Percentiles rank a stretch among this genome's conserved stretches.
phyloP scores from a whole-genome alignment of 2,329 filamentous ascomycete genomes.

The Stromatinia cepivora region DNA sequence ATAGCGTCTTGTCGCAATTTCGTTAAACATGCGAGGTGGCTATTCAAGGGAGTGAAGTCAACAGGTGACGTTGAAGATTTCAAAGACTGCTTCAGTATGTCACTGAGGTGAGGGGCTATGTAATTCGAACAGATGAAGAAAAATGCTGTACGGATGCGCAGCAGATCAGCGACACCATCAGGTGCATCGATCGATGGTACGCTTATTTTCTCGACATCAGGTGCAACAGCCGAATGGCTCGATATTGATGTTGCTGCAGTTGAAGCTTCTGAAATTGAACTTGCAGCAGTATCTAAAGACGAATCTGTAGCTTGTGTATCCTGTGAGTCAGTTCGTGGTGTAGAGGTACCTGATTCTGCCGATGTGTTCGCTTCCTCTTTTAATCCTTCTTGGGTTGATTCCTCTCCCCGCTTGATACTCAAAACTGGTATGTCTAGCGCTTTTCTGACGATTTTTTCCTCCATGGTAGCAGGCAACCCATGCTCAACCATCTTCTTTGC shows the following conservation, averaged over 20 bases:
- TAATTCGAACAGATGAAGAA: slow-evolving; percentile 53
- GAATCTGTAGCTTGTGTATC: slow-evolving; percentile 39
- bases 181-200: slow-evolving; percentile 36
- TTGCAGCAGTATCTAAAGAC: slow-evolving; percentile 41
- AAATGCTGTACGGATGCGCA: slow-evolving; percentile 51
- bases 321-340: slow-evolving; percentile 40
- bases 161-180: slow-evolving; percentile 45
- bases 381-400: slow-evolving; percentile 37
- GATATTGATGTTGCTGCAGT: slow-evolving; percentile 43
- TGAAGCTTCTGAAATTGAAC: slow-evolving; percentile 44
- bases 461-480: slow-evolving; percentile 75
- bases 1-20: slow-evolving; percentile 70
- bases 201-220: slow-evolving; percentile 31
- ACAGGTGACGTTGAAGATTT: slow-evolving; percentile 43
- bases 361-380: slow-evolving; percentile 34
- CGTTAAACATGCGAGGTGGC: slow-evolving; percentile 66
- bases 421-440: slow-evolving; percentile 75
- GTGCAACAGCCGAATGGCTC: slow-evolving; percentile 29
- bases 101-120: slow-evolving; percentile 44
- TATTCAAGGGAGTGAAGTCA: slow-evolving; percentile 70
- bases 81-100: slow-evolving; percentile 44
- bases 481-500: slow-evolving; percentile 65
- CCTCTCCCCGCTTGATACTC: slow-evolving; percentile 62
- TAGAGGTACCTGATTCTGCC: slow-evolving; percentile 36
- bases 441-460: slow-evolving; percentile 78